phyloP scores from a whole-genome alignment of 768 basidiomycete species.

The Amanita pseudoporphyria region DNA sequence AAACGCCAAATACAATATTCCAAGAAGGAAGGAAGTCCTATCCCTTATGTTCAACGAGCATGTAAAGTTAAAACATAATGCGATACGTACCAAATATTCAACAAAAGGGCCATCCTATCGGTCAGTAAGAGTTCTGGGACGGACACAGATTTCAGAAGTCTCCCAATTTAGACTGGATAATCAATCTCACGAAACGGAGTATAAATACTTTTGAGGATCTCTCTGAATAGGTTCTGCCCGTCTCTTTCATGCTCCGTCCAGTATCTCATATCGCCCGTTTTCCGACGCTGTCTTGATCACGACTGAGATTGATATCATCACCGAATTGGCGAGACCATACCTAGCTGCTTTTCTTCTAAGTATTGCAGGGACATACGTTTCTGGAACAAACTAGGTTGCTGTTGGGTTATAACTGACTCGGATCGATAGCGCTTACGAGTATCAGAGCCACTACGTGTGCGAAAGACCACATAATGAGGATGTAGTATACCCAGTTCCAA shows the following conservation, averaged over 20 bases:
- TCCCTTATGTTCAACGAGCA: no score
- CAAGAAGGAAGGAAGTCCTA: constrained; percentile 52
- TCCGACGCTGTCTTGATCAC: constrained; percentile 36
- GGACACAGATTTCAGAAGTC: not conserved
- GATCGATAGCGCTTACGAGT: constrained; percentile 27
- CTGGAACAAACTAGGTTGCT: constrained; percentile 48
- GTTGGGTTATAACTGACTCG: not conserved
- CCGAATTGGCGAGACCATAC: constrained; percentile 19
- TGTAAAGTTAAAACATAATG: constrained; percentile 23
- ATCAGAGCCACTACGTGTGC: constrained; percentile 41
- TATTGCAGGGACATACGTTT: constrained; percentile 60
- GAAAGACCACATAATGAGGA: constrained; percentile 62
- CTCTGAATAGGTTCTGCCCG: constrained; percentile 31
- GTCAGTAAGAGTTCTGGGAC: constrained; percentile 45
- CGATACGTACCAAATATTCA: constrained; percentile 53
- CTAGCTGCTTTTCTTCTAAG: constrained; percentile 47
- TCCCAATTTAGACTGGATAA: not conserved
- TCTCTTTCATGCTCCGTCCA: constrained; percentile 51
- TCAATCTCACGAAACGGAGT: constrained; percentile 57
- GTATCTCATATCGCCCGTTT: constrained; percentile 42
- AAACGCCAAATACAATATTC: constrained; percentile 55
- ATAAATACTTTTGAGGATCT: constrained; percentile 51
- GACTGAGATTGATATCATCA: not conserved
- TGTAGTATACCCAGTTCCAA: constrained; percentile 76
- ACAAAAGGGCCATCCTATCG: constrained; percentile 69